Evolutionary conservation across 2,329 filamentous ascomycete species (phyloP), one percentile per base, ranked within the genome.

Genomic region (Cladophialophora exuberans): DNA sequence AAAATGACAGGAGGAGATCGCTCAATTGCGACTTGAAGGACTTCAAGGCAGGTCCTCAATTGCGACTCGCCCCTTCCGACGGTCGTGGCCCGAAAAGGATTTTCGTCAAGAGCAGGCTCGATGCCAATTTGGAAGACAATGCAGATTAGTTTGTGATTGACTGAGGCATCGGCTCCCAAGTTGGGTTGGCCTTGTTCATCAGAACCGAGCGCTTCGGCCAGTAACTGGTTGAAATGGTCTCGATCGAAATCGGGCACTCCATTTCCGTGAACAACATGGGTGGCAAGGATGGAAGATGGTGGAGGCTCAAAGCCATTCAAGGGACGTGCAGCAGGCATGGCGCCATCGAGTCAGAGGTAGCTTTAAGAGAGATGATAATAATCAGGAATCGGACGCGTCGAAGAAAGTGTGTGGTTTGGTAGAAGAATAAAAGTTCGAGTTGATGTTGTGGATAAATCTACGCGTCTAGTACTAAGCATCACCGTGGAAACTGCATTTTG

Each of bases 91-190:
- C 55, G 83, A 67, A 91, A 88, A 2, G 84, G 85, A 63, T 91
- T 83, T 64, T 90, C 83, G 66, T 83, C 46, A n/a, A 62, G 49
- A 17, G 48, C 52, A 2, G 57, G 80, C 62, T 91, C 88, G 10
- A 97, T 77, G 18, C 90, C 88, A 54, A 90, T 88, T 67, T 89
- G 56, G 26, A 63, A 86, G 64, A 94, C 88, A 59, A 96, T 88
- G 66, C 89, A 91, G 48, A 96, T 86, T 45, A 97, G 81, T 72
- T 91, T 88, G 65, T 91, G 87, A 64, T 95, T 93, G 68, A 95
- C 86, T 46, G 86, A 81, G 39, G 88, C 73, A 62, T 88, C 85
- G 39, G 88, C 84, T 59, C 86, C 82, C 1, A 78, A 67, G 10
- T 83, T 80, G 26, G 73, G 57, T 39, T 73, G 71, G 36, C 70